Conservation (phyloP, 768 basidiomycete genomes). For the Xerocomellus intermedius region DNA sequence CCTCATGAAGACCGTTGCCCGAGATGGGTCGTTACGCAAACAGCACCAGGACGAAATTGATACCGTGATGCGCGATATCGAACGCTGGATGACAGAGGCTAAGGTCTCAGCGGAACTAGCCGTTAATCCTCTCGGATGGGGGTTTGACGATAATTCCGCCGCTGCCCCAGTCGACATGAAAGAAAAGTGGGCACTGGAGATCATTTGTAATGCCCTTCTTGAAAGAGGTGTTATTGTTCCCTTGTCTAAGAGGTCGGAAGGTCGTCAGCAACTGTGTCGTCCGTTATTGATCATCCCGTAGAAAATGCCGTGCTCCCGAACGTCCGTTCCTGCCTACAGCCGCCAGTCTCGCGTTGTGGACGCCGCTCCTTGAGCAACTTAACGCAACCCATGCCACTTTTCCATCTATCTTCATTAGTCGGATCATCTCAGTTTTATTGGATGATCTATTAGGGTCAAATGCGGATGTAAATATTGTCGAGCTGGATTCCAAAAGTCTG, state of each 20-base stretch:
- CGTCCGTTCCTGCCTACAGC: constrained; percentile 50
- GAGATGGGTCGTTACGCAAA: constrained; percentile 61
- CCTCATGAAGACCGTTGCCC: constrained; percentile 56
- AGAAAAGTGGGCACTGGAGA: constrained; percentile 68
- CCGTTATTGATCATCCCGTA: constrained; percentile 26
- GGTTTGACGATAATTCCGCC: constrained; percentile 24
- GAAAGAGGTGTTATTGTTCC: constrained; percentile 79
- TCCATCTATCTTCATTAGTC: constrained; percentile 44
- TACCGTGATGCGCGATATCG: constrained; percentile 56
- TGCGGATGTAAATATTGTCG: constrained; percentile 14
- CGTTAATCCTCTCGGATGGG: constrained; percentile 50
- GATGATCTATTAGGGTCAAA: constrained; percentile 17
- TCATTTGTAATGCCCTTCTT: constrained; percentile 62
- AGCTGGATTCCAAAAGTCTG: constrained; percentile 17
- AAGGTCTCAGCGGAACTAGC: constrained; percentile 56
- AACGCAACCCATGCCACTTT: constrained; percentile 56
- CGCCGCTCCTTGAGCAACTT: constrained; percentile 59
- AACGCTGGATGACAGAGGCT: constrained; percentile 78
- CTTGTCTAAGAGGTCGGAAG: constrained; percentile 74
- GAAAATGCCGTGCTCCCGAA: constrained; percentile 51
- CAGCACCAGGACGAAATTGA: constrained; percentile 51
- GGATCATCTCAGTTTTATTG: constrained; percentile 40
- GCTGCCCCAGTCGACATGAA: constrained; percentile 46
- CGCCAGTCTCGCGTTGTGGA: constrained; percentile 61
- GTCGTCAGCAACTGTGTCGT: background rate